phyloP scores from a whole-genome alignment of 441 rosid species.

The Euphorbia schlechtendalii region DNA sequence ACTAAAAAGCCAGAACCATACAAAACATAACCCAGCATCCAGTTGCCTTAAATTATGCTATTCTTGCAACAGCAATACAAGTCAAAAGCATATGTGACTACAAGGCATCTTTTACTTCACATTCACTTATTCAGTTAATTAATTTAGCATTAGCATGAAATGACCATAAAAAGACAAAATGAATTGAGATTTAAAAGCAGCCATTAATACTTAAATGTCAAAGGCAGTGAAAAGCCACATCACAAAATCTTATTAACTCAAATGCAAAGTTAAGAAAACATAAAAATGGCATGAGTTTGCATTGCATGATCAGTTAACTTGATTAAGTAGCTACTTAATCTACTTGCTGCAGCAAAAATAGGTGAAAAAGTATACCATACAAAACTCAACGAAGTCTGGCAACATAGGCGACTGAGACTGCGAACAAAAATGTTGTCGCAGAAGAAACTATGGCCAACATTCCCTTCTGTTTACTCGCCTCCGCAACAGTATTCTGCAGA shows the following conservation, averaged over 20 bases:
- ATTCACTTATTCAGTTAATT: too few relatives aligned
- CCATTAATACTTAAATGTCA: too few relatives aligned
- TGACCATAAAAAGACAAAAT: not conserved
- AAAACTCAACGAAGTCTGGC: slow-evolving; percentile 36
- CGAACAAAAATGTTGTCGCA: slow-evolving; percentile 53
- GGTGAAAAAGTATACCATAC: not conserved
- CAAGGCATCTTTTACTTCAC: too few relatives aligned
- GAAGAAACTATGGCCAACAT: slow-evolving; percentile 59
- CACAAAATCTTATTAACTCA: slow-evolving; percentile 2
- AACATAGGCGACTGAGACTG: slow-evolving; percentile 53
- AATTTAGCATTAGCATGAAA: too few relatives aligned
- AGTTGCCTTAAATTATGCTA: too few relatives aligned
- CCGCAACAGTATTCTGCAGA: slow-evolving; percentile 38
- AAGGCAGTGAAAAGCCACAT: too few relatives aligned
- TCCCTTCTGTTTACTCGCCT: slow-evolving; percentile 46
- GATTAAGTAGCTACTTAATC: slow-evolving; percentile 11
- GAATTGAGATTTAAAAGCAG: not conserved
- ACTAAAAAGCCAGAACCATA: too few relatives aligned
- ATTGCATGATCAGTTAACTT: slow-evolving; percentile 3
- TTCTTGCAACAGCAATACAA: too few relatives aligned
- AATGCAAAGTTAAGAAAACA: slow-evolving; percentile 9
- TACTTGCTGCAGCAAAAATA: slow-evolving; percentile 6
- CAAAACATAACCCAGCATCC: too few relatives aligned
- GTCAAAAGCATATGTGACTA: too few relatives aligned
- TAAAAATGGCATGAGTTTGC: slow-evolving; percentile 13